phyloP scores from a whole-genome alignment of 2,329 filamentous ascomycete species.

The Emmonsiellopsis sp. region DNA sequence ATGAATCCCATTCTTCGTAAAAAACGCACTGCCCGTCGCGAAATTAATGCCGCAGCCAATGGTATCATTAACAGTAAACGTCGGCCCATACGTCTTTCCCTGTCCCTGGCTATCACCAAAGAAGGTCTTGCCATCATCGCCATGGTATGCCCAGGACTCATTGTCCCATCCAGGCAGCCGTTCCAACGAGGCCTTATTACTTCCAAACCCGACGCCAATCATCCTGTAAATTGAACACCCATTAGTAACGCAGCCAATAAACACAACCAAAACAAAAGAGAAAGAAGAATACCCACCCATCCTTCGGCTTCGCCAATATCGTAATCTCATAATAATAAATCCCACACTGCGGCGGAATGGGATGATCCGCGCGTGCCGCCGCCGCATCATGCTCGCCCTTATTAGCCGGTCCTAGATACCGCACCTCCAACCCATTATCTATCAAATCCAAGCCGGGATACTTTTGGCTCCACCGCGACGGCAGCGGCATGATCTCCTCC shows the following conservation, averaged over 20 bases:
- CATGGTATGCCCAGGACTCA: slow-evolving; percentile 59
- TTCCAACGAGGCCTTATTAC: slow-evolving; percentile 49
- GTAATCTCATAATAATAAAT: slow-evolving; percentile 88
- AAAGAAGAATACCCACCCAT: slow-evolving; percentile 44
- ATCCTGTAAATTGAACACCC: slow-evolving; percentile 17
- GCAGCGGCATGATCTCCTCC: slow-evolving; percentile 59
- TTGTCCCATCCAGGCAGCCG: slow-evolving; percentile 57
- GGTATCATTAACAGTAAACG: slow-evolving; percentile 50
- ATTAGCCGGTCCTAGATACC: slow-evolving; percentile 48
- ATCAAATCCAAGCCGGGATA: slow-evolving; percentile 63
- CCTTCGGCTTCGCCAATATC: slow-evolving; percentile 57
- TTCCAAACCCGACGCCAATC: slow-evolving; percentile 53
- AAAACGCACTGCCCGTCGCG: slow-evolving; percentile 52
- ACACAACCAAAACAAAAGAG: neutral
- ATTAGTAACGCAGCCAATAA: neutral
- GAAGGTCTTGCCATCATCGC: slow-evolving; percentile 58
- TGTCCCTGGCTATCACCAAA: slow-evolving; percentile 47
- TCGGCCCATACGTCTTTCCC: slow-evolving; percentile 50
- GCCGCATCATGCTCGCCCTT: slow-evolving; percentile 66
- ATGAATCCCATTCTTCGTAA: slow-evolving; percentile 55
- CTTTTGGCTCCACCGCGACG: slow-evolving; percentile 80
- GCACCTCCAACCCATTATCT: slow-evolving; percentile 63
- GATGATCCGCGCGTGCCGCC: slow-evolving; percentile 70
- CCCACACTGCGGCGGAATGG: slow-evolving; percentile 81
- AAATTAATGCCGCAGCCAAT: slow-evolving; percentile 60